These are phyloP conservation scores for Mortierella hygrophila DNA, from an alignment of 192 early-diverging fungal genomes.

Conservation along the genomic window DNA sequence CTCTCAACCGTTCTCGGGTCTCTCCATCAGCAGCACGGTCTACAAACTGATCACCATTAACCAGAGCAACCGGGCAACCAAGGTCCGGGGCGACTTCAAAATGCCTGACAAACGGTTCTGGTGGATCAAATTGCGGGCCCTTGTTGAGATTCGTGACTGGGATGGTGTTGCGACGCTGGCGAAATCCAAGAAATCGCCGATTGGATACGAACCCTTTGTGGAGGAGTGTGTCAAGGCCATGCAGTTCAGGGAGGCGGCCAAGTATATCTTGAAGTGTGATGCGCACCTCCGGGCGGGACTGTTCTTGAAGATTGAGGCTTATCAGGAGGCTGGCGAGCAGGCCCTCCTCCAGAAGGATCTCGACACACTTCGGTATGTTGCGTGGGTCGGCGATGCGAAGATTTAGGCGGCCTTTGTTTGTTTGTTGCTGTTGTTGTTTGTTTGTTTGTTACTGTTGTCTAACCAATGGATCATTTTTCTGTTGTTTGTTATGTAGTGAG, in stretches of 20 bases:
- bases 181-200: conserved; percentile 81
- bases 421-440: background rate
- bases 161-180: conserved; percentile 86
- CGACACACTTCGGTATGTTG: conserved; percentile 68
- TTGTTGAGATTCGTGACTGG: conserved; percentile 89
- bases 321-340: conserved; percentile 79
- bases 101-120: conserved; percentile 90
- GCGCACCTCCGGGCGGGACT: conserved; percentile 66
- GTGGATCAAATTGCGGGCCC: conserved; percentile 90
- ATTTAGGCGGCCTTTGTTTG: too few relatives aligned
- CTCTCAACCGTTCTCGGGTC: conserved; percentile 73
- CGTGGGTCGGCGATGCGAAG: background rate
- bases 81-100: conserved; percentile 87
- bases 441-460: background rate
- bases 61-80: conserved; percentile 77
- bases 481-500: conserved; percentile 20
- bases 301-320: conserved; percentile 80
- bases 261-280: conserved; percentile 83
- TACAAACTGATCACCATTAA: conserved; percentile 82
- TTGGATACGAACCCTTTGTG: conserved; percentile 87
- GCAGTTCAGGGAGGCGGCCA: conserved; percentile 80
- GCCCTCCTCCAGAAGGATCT: conserved; percentile 74
- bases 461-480: background rate
- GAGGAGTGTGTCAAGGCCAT: conserved; percentile 83
- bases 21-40: conserved; percentile 89